Evolutionary conservation across 208 protist genomes (phyloP), one percentile per base, ranked within the genome.

Genomic region (Acanthamoeba healyi): DNA sequence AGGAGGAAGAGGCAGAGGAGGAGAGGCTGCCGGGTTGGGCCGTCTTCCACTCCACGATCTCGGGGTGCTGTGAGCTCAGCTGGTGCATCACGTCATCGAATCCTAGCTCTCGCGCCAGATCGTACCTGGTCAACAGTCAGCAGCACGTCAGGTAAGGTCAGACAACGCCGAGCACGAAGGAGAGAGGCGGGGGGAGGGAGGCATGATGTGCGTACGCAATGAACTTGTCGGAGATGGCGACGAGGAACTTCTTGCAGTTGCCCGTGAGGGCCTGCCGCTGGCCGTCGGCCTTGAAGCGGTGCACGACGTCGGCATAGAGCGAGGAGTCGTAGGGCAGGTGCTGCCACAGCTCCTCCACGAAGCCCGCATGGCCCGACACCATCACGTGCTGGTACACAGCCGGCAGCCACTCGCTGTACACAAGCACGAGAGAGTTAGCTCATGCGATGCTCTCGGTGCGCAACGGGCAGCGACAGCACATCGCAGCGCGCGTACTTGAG

Each of bases 271-370:
- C 74, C n/a, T 19, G 49, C 49, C n/a, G 40, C 36, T 56, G 40
- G 15, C 26, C 12, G 15, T 84, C 40, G 44, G 5, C 26, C 36
- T 56, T 56, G 44, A 42, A 84, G 44, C 40, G 74, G 15, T 29
- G 44, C 29, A 44, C 26, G 24, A 84, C 34, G 17, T 84, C 74
- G 44, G 36, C 38, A 40, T 84, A 84, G 74, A 84, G 74, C 26
- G 74, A 42, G 7, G 24, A 36, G 38, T 84, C 74, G 74, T 84
- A 84, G 74, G 74, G 74, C 38, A 84, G 26, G 6, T 84, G 15
- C 74, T 84, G 36, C 74, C 74, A 84, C 36, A 84, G 44, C 29
- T 84, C 74, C 40, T 84, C 74, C 15, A 84, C 40, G 38, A 56
- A 84, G 26, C 44, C 38, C 74, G 44, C 19, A 6, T 84, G 36